These are phyloP conservation scores for Neonectria hederae DNA, from an alignment of 2,329 filamentous ascomycete species.

Conservation along the genomic window DNA sequence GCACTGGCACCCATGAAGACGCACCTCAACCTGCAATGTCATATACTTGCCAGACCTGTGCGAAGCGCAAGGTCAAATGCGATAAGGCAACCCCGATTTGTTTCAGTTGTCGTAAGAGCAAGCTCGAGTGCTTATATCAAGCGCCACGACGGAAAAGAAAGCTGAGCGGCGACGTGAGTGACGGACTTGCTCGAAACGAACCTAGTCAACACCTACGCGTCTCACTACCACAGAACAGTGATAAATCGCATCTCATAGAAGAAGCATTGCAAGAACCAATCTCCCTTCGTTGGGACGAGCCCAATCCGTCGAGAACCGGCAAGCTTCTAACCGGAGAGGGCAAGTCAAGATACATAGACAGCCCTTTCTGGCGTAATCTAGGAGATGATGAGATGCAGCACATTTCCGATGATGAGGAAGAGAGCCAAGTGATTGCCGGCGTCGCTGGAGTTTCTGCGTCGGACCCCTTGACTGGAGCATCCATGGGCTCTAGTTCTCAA, in stretches of 20 bases:
- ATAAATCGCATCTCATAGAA: background rate
- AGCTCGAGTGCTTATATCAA: slow-evolving; percentile 52
- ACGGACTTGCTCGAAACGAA: slow-evolving; percentile 52
- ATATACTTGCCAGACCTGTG: slow-evolving; percentile 43
- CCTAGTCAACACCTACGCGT: slow-evolving; percentile 48
- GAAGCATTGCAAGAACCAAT: background rate
- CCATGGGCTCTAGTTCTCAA: background rate
- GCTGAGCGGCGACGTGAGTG: slow-evolving; percentile 43
- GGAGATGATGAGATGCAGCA: slow-evolving; percentile 8
- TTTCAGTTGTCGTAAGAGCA: slow-evolving; percentile 38
- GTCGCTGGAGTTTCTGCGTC: background rate
- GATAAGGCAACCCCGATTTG: slow-evolving; percentile 38
- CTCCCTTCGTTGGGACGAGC: background rate
- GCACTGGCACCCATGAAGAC: background rate
- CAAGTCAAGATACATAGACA: slow-evolving; percentile 55
- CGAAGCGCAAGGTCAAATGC: slow-evolving; percentile 44
- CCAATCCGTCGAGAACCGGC: slow-evolving; percentile 9
- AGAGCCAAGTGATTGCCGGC: background rate
- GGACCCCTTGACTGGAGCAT: slow-evolving; percentile 16
- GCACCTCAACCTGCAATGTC: slow-evolving; percentile 24
- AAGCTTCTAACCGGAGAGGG: slow-evolving; percentile 42
- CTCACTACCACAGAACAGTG: slow-evolving; percentile 34
- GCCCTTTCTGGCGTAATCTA: slow-evolving; percentile 31
- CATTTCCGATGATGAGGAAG: slow-evolving; percentile 10
- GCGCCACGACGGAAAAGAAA: slow-evolving; percentile 52